Evolutionary conservation across 257 asterid genomes (phyloP), one percentile per base, ranked within the genome.

Genomic region (Solanum chmielewskii): DNA sequence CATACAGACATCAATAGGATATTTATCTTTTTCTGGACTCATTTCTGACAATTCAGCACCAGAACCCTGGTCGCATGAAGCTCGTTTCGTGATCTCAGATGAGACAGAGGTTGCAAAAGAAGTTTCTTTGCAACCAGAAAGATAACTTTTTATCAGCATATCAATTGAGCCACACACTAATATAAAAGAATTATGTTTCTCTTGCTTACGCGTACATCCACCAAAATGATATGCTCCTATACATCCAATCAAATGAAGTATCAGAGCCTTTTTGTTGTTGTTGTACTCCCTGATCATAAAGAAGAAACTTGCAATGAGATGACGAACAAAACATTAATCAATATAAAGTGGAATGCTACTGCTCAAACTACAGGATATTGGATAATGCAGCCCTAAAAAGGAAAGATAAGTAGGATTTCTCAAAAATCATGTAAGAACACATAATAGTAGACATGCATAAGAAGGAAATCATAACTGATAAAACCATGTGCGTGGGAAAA

Each of bases 81-180:
- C 89, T 87, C 29, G 87, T 70, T 84, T 47, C 44, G 83, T 85
- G 85, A 52, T n/a, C 84, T 77, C 82, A 62, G 88, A 70, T 66
- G 73, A 83, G 71, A 78, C 73, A 37, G 81, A 78, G 84, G 84
- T 47, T 29, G 69, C 83, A 64, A 37, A 56, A 87, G 89, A 81
- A 89, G 74, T 75, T 81, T 89, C 84, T 86, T 69, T 44, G 75
- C 88, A 64, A 86, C 76, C 84, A 85, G 89, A 84, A 33, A 70
- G 60, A 66, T 83, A 84, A 47, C 78, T 62, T 68, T 78, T 83
- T 31, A 81, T 90, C 88, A 88, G 85, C 88, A 85, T 85, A 86
- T 66, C 88, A 86, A 86, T 74, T 45, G 69, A 49, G 49, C 84
- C 88, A 86, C 49, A 23, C 59, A 49, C 83, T 13, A 86, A 86